Evolutionary conservation across 177 flowering plant species (phyloP), one percentile per base, ranked within the genome.

Genomic region (Vitis hybrid): DNA sequence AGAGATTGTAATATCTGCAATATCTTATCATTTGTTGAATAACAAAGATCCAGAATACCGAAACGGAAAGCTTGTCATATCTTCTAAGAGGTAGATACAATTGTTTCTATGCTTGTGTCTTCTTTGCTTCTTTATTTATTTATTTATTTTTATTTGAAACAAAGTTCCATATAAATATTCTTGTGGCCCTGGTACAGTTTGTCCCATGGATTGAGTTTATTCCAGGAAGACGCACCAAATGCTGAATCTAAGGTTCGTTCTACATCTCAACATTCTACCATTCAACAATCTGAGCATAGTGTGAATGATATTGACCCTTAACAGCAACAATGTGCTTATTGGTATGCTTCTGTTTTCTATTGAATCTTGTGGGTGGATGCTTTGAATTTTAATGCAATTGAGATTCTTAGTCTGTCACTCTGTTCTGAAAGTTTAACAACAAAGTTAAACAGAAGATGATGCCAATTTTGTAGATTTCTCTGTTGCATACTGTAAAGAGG

Each of bases 1-100:
- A 65, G 87, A 84, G 57, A 82, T 84, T 56, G 82, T 84, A 56
- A 72, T 82, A 2, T 80, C 85, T 0, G 87, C 87, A 61, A 77
- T 84, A 12, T 84, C 87, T 13, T 75, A 82, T 77, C 85, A 84
- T 72, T 74, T 84, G 73, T 80, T 80, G 82, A 69, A 80, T 39
- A 80, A 70, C 14, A 80, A 79, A 71, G 81, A 82, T 62, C 87
- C 85, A n/a, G 82, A 82, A 59, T 84, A 84, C 67, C 80, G 87
- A 57, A 84, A 84, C 74, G 87, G 87, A 62, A 84, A 80, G 76
- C 87, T 84, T 72, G 56, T 84, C 16, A 80, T 84, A 72, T 84
- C 87, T 22, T 82, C 87, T 33, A 70, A 80, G 72, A 84, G 87
- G 87, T 84, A 67, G 57, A 31, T 53, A 10, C 33, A 22, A n/a